Base-by-base conservation (phyloP, 2,329 filamentous ascomycete species). In the Sphaerulina musiva region DNA sequence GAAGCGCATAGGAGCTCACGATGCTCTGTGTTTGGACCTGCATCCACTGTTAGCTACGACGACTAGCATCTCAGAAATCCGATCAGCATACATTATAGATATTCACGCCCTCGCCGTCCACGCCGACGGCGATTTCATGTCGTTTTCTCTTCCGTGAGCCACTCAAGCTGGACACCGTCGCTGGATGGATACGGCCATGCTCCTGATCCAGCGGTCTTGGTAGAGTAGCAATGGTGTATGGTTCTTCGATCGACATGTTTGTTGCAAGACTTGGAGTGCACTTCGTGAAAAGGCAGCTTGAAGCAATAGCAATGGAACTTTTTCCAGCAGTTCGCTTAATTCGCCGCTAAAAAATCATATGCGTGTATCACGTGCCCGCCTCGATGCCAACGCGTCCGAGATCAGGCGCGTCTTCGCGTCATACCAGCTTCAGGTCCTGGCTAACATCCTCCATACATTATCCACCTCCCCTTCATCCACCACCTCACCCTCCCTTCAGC, bases 1-100 rank as follows among this genome's bases (percentile, higher is more conserved):
- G 80, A 12, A 84, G 72, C 48, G 81, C 79, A 66, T 84, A 83
- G 12, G 81, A 83, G 34, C 79, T 78, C 14, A 81, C 73, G 7
- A 82, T 73, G 61, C 78, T 80, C 7, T 82, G 80, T 48, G 78
- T 80, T 74, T 82, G 79, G 20, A 83, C 70, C 82, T 84, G 54
- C 9, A 31, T 7, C 12, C 34, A 14, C 12, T 29, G 61, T 67
- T 47, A 67, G 46, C 23, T 26, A 17, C 4, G 7, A 23, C 2
- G 39, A 31, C 17, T 20, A 23, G 7, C 17, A 6, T 42, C 4
- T 12, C 20, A 20, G 17, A 44, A 6, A 29, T 23, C 4, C 17
- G 8, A 26, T 20, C 20, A 12, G 29, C 69, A 46, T 72, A 84
- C 81, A 69, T 82, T 81, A 70, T 84, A 84, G 36, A 85, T 77